Percentiles rank a stretch among this genome's conserved stretches.
Evolutionary conservation across 1,284 basidiomycete species (phyloP).

Genomic region (Cerioporus squamosus): DNA sequence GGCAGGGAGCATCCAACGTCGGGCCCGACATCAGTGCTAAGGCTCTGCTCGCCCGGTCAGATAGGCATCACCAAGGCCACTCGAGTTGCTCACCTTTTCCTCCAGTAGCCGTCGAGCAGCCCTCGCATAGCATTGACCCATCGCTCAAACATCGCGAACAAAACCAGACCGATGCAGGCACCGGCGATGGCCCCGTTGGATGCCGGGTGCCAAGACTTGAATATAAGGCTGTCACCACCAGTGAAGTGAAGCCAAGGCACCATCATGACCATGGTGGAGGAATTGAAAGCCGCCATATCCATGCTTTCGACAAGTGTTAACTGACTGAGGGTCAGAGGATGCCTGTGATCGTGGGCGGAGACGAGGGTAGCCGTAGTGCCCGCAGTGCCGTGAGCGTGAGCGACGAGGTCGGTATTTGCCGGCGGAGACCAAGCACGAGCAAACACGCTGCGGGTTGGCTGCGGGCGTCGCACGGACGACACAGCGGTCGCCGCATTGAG

Average conservation of each 20-base stretch:
- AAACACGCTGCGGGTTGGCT: not conserved
- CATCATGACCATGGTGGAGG: conserved; percentile 43
- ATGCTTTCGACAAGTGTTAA: not conserved
- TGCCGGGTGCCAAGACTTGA: conserved; percentile 58
- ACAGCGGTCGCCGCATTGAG: not conserved
- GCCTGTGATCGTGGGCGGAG: too few species aligned
- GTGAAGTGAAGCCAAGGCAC: conserved; percentile 70
- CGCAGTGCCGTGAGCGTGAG: not conserved
- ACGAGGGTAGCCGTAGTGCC: too few species aligned
- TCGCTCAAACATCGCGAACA: conserved; percentile 71
- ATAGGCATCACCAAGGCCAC: not conserved
- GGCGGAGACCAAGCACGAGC: not conserved
- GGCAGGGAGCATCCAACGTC: too few species aligned
- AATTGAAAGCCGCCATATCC: conserved; percentile 12
- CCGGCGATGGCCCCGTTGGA: conserved; percentile 72
- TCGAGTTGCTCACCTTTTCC: conserved; percentile 49
- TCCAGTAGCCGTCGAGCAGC: conserved; percentile 61
- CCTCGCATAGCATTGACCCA: conserved; percentile 62
- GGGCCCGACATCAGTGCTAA: conserved; percentile 2
- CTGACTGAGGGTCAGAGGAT: too few species aligned
- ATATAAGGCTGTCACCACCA: conserved; percentile 55
- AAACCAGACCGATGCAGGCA: conserved; percentile 71
- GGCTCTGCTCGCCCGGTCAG: not conserved
- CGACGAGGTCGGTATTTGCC: not conserved
- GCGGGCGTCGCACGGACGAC: not conserved